Base-by-base conservation (phyloP, 192 early-diverging fungal species). In the Entrophospora sp. region DNA sequence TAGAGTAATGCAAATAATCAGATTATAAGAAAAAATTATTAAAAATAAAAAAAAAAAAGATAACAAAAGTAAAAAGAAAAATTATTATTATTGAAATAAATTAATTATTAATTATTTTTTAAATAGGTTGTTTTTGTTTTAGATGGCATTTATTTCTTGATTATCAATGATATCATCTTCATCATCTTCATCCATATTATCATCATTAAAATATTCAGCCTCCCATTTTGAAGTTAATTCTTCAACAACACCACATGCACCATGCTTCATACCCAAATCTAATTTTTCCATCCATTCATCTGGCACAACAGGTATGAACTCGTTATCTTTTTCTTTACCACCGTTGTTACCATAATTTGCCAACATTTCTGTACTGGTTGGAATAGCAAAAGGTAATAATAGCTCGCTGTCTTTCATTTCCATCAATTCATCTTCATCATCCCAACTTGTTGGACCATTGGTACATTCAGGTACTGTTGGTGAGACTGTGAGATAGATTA, bases 281-380 rank as follows among this genome's bases (percentile, higher is more conserved):
- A 66, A 53, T 37, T 66, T 66, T 66, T 66, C 64, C 64, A 66
- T 66, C 64, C 64, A 66, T 28, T 66, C 64, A 66, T 66, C 64
- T 30, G 51, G 37, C 3, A 66, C 52, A 1, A 66, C 5, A 32
- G 64, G 64, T 53, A 66, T 40, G 42, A 66, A 53, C 16, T 66
- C 64, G 28, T 12, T 20, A 4, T 32, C 64, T 66, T 53, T 66
- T 13, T 66, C 51, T 55, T 66, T 52, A 16, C 37, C 35, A 55
- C 51, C 51, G 38, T 66, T 52, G 14, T 27, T 22, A 55, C 51
- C 51, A 24, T 42, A 66, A 25, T 66, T 66, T n/a, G 64, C 35
- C 25, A 66, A 43, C 64, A 66, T 66, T 40, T 66, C 64, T 5
- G 64, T 55, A 7, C 64, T 66, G 22, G 64, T 66, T 9, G 64